phyloP scores from a whole-genome alignment of 2,329 filamentous ascomycete genomes.

The Dactylellina drechsleri region DNA sequence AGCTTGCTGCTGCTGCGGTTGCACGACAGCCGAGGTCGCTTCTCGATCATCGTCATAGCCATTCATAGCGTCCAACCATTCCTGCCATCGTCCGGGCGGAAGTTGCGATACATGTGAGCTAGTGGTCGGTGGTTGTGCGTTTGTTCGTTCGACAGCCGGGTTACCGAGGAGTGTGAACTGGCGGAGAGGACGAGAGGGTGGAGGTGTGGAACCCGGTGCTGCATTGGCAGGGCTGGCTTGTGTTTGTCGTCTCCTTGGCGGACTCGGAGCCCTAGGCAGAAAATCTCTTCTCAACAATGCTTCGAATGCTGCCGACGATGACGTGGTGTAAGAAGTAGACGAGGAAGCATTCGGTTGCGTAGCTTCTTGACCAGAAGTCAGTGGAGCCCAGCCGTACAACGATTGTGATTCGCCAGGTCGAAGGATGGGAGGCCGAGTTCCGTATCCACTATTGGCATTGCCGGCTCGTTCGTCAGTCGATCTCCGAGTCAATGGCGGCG shows the following conservation, averaged over 20 bases:
- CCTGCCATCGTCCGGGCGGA: slow-evolving; percentile 49
- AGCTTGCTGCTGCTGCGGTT: slow-evolving; percentile 7
- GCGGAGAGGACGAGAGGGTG: slow-evolving; percentile 40
- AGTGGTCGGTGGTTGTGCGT: slow-evolving; percentile 26
- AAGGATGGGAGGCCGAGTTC: slow-evolving; percentile 65
- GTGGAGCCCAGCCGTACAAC: slow-evolving; percentile 72
- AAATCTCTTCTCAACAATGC: slow-evolving; percentile 36
- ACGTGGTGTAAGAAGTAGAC: slow-evolving; percentile 40
- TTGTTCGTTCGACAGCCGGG: slow-evolving; percentile 22
- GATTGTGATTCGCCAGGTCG: slow-evolving; percentile 64
- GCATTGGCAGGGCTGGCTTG: slow-evolving; percentile 49
- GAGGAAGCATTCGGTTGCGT: slow-evolving; percentile 54
- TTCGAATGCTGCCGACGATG: slow-evolving; percentile 44
- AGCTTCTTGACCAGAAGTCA: slow-evolving; percentile 58
- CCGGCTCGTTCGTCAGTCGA: slow-evolving; percentile 50
- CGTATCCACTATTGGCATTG: slow-evolving; percentile 63
- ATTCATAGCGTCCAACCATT: slow-evolving; percentile 52
- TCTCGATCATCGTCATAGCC: slow-evolving; percentile 47
- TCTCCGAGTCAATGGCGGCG: slow-evolving; percentile 54
- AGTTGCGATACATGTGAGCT: slow-evolving; percentile 39
- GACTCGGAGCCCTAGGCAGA: slow-evolving; percentile 44
- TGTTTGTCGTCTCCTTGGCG: slow-evolving; percentile 39
- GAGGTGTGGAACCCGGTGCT: slow-evolving; percentile 48
- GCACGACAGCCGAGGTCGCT: slow-evolving; percentile 16
- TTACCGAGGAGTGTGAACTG: slow-evolving; percentile 48